Evolutionary conservation across 176 grass and related monocot species (phyloP), one percentile per base, ranked within the genome.

Genomic region (Ampelocalamus luodianensis): DNA sequence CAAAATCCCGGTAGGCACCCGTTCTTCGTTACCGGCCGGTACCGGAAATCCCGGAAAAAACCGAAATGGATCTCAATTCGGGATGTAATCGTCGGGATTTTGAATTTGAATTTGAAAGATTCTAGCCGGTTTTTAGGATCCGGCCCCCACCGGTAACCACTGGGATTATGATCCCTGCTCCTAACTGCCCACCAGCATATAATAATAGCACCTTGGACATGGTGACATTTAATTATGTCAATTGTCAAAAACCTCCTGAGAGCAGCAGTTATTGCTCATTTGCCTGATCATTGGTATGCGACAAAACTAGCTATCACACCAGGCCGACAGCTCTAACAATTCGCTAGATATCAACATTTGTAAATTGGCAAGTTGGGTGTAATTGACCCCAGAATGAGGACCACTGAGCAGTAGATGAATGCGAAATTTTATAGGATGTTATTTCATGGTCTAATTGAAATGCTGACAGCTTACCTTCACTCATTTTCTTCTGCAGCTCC

Each of bases 401-500:
- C 15, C 59, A 23, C 10, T 39, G 4, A 36, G 13, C 8, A 4
- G 61, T 37, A 67, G 36, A 80, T 26, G 22, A 59, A n/a, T 43
- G 12, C 3, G 1, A 62, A 23, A 8, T 26, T 59, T 58, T 20
- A 15, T 42, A 58, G 34, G 53, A 18, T 24, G 12, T 61, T 0
- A 17, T 43, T 49, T 38, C 10, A 79, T 20, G 39, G 39, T 72
- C 23, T 60, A 67, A 68, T 39, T 66, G 7, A 73, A 58, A 82
- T 73, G 8, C 0, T 46, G 43, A 85, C 92, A 22, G 7, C 5
- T 45, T 80, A 92, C 92, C 87, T 71, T 66, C 69, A 37, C 68
- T 69, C 10, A 69, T 90, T 60, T 90, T 68, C 37, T 88, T 67
- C 18, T 91, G 92, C 24, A 94, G 66, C 23, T 87, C 51, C 89